Evolutionary conservation across 2,329 filamentous ascomycete genomes (phyloP).

Genomic region (Macrophomina pseudophaseolina): DNA sequence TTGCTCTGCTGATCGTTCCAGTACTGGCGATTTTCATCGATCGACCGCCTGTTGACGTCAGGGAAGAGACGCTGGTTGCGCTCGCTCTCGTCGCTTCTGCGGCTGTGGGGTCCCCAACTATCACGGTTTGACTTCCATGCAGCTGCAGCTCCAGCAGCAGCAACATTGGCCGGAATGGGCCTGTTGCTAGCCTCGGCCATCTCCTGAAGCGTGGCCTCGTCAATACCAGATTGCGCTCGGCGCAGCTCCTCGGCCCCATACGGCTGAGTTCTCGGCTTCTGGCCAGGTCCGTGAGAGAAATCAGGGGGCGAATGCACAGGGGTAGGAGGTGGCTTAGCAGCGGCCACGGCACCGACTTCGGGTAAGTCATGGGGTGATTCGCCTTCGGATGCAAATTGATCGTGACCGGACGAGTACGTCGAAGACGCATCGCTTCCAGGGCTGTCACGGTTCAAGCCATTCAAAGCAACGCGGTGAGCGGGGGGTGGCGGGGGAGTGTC

Average conservation of each 20-base stretch:
- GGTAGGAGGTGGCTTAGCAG: conserved; percentile 62
- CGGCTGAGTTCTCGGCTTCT: conserved; percentile 71
- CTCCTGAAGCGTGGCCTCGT: conserved; percentile 78
- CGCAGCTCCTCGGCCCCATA: conserved; percentile 78
- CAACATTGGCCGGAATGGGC: conserved; percentile 42
- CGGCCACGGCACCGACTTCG: conserved; percentile 41
- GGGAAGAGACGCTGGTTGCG: conserved; percentile 20
- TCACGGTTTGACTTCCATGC: conserved; percentile 45
- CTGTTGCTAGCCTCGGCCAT: conserved; percentile 72
- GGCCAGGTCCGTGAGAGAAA: conserved; percentile 76
- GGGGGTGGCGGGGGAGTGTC: conserved; percentile 50
- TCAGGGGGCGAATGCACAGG: conserved; percentile 79
- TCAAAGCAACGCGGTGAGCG: conserved; percentile 39
- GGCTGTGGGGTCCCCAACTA: conserved; percentile 32
- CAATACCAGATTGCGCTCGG: conserved; percentile 82
- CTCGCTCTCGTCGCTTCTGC: conserved; percentile 41
- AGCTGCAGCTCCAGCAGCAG: conserved; percentile 47
- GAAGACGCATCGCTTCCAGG: conserved; percentile 31
- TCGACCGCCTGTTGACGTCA: conserved; percentile 11
- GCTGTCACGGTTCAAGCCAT: conserved; percentile 34
- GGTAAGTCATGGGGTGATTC: conserved; percentile 37
- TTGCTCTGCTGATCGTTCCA: conserved; percentile 36
- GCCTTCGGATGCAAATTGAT: conserved; percentile 16
- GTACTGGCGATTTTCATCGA: conserved; percentile 18
- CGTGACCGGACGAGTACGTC: conserved; percentile 27